phyloP scores from a whole-genome alignment of 1,139 yeast genomes.

The Debaryomyces psychrophilus region DNA sequence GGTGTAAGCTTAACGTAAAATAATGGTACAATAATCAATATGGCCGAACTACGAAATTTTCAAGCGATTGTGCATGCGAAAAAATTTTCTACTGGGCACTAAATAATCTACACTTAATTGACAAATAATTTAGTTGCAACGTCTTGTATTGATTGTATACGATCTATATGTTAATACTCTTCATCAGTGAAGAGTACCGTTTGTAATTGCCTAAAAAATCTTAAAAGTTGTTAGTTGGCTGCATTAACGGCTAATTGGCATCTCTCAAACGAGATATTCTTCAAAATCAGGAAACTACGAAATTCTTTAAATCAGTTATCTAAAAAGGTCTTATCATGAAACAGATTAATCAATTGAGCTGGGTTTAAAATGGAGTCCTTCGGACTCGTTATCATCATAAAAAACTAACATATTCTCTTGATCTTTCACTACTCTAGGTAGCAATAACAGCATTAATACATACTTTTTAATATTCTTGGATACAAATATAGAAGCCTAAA shows the following conservation, averaged over 20 bases:
- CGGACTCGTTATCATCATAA: slow-evolving; percentile 49
- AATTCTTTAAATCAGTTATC: slow-evolving; percentile 35
- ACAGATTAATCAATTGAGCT: slow-evolving; percentile 57
- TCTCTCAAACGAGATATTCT: background rate
- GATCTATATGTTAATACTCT: background rate
- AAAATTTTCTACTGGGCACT: slow-evolving; percentile 5
- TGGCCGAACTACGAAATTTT: slow-evolving; percentile 6
- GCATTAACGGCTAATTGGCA: background rate
- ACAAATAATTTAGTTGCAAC: background rate
- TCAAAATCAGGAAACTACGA: background rate
- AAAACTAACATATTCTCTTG: slow-evolving; percentile 8
- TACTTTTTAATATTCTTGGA: background rate
- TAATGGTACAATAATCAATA: background rate
- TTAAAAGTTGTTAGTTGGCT: background rate
- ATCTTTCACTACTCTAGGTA: background rate
- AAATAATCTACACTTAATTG: background rate
- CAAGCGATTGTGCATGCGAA: slow-evolving; percentile 5
- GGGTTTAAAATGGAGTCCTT: slow-evolving; percentile 50
- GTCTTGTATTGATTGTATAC: slow-evolving; percentile 1
- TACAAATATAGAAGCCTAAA: background rate
- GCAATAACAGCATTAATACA: background rate
- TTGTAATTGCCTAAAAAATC: background rate
- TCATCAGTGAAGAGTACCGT: background rate
- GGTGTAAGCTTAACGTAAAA: background rate
- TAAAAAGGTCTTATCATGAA: slow-evolving; percentile 47